Base-by-base conservation (phyloP, 2,329 filamentous ascomycete species). In the Xylariaceae sp. region DNA sequence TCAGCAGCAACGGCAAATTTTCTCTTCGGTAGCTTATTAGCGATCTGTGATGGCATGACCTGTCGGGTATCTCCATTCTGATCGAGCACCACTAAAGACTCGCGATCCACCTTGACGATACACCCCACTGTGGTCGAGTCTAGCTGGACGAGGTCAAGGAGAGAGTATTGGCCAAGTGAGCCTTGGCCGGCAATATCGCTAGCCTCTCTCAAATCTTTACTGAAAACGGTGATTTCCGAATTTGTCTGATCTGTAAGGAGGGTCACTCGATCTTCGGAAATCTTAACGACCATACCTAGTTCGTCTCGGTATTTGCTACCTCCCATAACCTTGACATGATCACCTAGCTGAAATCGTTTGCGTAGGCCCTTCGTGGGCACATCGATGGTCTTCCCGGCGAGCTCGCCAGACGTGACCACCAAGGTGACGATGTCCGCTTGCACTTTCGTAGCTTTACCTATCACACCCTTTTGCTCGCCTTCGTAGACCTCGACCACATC, bases 251-350 rank as follows among this genome's bases (percentile, higher is more conserved):
- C 94, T 45, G 89, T 96, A 61, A 99, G 77, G 60, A 99, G 77
- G 1, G 94, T 97, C 54, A 99, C 91, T 37, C 89, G 86, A 69
- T 99, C 94, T 56, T 95, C 90, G 46, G 84, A 87, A 61, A 96
- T 94, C 70, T 90, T 89, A 61, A 97, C 91, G 48, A 99, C 92
- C 83, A 96, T 95, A 71, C 94, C 94, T 42, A 97, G 88, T 73
- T 99, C 94, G 64, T 96, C 94, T 51, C 89, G 85, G 70, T 92
- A 97, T 64, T 90, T 88, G 74, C 92, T 96, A 37, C 92, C 92
- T 51, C 94, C 92, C 68, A 96, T 95, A 62, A 99, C 94, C 76
- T 97, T 97, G 76, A 99, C 94, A 68, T 99, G 94, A 66, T 99
- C 94, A 77, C 94, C 94, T 58, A 92, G 81, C 61, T 82, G 85